These are phyloP conservation scores for Fraxinus ornus DNA, from an alignment of 305 asterid genomes.

Conservation along the genomic window DNA sequence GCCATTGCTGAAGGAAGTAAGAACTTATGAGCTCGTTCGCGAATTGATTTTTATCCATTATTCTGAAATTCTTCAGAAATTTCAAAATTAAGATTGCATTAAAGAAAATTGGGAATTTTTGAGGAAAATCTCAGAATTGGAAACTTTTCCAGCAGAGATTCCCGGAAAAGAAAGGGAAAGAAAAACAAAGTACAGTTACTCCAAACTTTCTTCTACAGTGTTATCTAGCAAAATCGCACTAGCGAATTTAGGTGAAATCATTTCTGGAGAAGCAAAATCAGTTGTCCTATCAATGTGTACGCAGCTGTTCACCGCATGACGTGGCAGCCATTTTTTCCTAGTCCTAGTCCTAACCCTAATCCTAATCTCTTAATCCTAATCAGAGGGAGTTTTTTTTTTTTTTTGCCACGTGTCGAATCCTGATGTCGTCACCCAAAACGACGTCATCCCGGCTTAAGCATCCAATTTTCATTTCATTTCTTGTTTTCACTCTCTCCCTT, in stretches of 20 bases:
- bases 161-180: neutral
- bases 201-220: neutral
- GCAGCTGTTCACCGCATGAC: too few species aligned
- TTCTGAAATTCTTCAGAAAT: neutral
- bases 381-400: too few species aligned
- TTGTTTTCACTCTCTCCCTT: too few species aligned
- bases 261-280: neutral
- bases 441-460: too few species aligned
- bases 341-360: too few species aligned
- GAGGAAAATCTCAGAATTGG: neutral
- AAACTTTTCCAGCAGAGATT: neutral
- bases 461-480: too few species aligned
- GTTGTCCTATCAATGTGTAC: too few species aligned
- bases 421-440: too few species aligned
- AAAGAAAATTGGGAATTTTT: neutral
- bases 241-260: neutral
- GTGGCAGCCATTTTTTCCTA: too few species aligned
- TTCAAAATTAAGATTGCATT: neutral
- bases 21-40: constrained; percentile 40
- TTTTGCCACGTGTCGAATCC: too few species aligned
- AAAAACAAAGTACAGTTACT: neutral
- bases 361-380: too few species aligned
- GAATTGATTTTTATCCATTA: constrained; percentile 41
- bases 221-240: neutral
- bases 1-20: constrained; percentile 51